Percentiles rank a stretch among this genome's conserved stretches.
Conservation (phyloP, 495 filamentous ascomycete species). For the Tuber microsphaerosporum region DNA sequence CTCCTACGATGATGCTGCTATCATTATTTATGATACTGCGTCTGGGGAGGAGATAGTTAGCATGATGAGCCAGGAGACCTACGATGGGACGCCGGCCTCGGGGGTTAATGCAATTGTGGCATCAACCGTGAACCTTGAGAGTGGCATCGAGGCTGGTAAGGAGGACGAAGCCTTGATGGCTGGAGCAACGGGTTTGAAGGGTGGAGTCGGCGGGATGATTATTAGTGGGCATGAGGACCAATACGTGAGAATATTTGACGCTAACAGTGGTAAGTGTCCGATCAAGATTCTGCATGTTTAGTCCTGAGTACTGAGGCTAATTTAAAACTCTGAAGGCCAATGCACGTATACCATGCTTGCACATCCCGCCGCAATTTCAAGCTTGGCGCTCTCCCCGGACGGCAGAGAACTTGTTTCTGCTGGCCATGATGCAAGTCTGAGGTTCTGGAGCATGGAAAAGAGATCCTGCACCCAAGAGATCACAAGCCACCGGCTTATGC, state of each 20-base stretch:
- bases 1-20: constrained; percentile 78
- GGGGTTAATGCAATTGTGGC: constrained; percentile 89
- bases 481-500: constrained; percentile 80
- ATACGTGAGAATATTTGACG: constrained; percentile 94
- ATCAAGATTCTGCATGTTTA: neutral
- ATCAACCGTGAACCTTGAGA: constrained; percentile 65
- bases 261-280: constrained; percentile 81
- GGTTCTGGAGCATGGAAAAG: constrained; percentile 98
- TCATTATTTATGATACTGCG: constrained; percentile 83
- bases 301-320: neutral
- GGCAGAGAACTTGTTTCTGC: constrained; percentile 90
- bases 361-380: constrained; percentile 83
- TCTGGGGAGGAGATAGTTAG: constrained; percentile 83
- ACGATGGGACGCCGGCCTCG: constrained; percentile 73
- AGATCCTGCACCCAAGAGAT: constrained; percentile 89
- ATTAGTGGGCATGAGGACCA: constrained; percentile 94
- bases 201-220: constrained; percentile 80
- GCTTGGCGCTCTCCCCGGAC: constrained; percentile 82
- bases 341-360: constrained; percentile 98
- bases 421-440: constrained; percentile 86
- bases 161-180: constrained; percentile 64
- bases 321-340: constrained; percentile 60
- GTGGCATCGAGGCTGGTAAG: constrained; percentile 49
- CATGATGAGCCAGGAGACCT: constrained; percentile 90
- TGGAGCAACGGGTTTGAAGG: constrained; percentile 76